Percentiles rank a stretch among this genome's conserved stretches.
Evolutionary conservation across 1,139 yeast genomes (phyloP).

Genomic region (Ashbya aceris): DNA sequence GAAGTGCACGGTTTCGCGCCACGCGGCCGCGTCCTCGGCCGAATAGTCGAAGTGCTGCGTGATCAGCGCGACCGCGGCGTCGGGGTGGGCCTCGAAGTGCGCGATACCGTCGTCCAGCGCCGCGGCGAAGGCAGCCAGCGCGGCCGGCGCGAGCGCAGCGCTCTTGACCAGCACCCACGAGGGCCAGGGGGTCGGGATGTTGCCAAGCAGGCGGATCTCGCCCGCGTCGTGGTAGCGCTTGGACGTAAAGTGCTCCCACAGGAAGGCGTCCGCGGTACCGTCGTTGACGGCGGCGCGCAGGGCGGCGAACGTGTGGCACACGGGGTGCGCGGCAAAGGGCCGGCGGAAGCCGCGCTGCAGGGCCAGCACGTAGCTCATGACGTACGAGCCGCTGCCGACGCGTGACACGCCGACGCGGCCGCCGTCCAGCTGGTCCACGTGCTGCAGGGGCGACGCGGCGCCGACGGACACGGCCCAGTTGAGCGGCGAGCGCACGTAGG

Average conservation of each 20-base stretch:
- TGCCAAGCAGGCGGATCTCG: constrained; percentile 77
- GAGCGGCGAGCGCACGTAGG: constrained; percentile 77
- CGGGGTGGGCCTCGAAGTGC: constrained; percentile 50
- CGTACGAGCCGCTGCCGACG: constrained; percentile 85
- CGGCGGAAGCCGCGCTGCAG: constrained; percentile 41
- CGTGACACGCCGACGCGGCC: constrained; percentile 72
- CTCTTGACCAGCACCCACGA: constrained; percentile 74
- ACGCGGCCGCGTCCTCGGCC: constrained; percentile 45
- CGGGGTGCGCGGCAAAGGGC: constrained; percentile 46
- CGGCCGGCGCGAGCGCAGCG: constrained; percentile 30
- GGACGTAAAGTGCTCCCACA: constrained; percentile 94
- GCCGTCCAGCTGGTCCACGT: constrained; percentile 48
- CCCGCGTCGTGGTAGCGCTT: constrained; percentile 72
- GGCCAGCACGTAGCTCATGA: constrained; percentile 81
- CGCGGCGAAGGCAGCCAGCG: constrained; percentile 37
- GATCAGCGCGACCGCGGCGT: constrained; percentile 61
- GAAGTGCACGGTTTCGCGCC: constrained; percentile 9
- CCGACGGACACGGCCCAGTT: constrained; percentile 91
- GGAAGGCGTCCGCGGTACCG: constrained; percentile 66
- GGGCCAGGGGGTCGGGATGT: constrained; percentile 93
- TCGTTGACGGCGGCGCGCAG: constrained; percentile 72
- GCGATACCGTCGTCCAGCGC: constrained; percentile 60
- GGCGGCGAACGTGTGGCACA: constrained; percentile 61
- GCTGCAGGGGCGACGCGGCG: constrained; percentile 38
- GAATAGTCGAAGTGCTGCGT: constrained; percentile 63